A percentile compares a stretch with the other conserved stretches of the same genome.
phyloP scores from a whole-genome alignment of 2,329 filamentous ascomycete genomes.

The Akanthomyces lecanii region DNA sequence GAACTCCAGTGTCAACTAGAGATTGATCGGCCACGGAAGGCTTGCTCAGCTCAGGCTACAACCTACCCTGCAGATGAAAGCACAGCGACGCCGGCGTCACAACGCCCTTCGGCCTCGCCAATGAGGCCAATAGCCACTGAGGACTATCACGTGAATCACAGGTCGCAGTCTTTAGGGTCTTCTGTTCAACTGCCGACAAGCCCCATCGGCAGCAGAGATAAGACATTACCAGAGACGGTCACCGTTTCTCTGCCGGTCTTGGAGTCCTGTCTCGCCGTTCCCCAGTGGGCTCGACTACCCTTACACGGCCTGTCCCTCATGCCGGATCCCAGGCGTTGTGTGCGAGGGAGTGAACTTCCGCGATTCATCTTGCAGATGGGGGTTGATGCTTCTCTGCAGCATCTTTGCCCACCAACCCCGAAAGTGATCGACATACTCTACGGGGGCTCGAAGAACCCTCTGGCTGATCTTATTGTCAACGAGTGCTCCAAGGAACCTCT shows the following conservation, averaged over 20 bases:
- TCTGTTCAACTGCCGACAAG: background rate
- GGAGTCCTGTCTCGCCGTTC: background rate
- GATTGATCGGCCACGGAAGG: background rate
- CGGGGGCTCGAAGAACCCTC: background rate
- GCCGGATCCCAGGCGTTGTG: background rate
- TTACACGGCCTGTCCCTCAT: background rate
- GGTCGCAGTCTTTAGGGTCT: background rate
- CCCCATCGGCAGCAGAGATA: background rate
- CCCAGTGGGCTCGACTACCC: background rate
- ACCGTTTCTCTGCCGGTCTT: background rate
- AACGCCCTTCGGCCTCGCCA: background rate
- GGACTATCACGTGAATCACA: background rate
- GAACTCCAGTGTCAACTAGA: background rate
- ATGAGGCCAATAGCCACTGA: background rate
- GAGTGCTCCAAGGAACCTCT: constrained; percentile 7
- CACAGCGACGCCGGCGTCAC: background rate
- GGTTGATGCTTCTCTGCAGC: background rate
- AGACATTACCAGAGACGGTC: background rate
- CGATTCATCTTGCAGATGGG: background rate
- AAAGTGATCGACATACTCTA: background rate
- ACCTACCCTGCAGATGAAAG: background rate
- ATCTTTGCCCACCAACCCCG: background rate
- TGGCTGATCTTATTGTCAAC: background rate
- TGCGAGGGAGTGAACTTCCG: background rate
- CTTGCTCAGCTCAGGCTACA: background rate